Base-by-base conservation (phyloP, 805 yeast genomes). In the Ogataea parapolymorpha region DNA sequence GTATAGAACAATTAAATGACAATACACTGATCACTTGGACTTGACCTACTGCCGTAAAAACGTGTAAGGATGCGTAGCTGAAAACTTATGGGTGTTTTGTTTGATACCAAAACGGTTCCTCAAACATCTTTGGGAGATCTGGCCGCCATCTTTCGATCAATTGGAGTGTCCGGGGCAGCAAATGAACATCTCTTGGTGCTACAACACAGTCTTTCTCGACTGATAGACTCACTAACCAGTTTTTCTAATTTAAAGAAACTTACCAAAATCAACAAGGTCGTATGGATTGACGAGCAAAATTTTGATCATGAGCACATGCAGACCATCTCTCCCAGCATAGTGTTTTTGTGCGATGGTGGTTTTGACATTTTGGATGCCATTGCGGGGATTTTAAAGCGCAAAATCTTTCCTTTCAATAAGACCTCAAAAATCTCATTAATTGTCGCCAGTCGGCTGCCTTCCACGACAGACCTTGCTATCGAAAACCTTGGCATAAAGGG, bases 281-380 rank as follows among this genome's bases (percentile, higher is more conserved):
- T 61, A 2, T 63, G 65, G 66, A 48, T 58, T 15, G 59, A 60
- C 28, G 55, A 50, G 25, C 26, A 36, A 7, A 37, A 26, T 6
- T 47, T 49, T 23, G 50, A 56, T 32, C 50, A 48, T 27, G 53
- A 46, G n/a, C 36, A 32, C 6, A 44, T 55, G 14, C 16, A 54
- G 32, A 37, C 46, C 11, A 28, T 45, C 7, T 47, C 41, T 25
- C 39, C 42, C 7, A 54, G 58, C 39, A 39, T 58, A 10, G 62
- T 59, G 25, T 50, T 58, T 10, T 27, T 54, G 20, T 48, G 49
- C 29, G 58, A 51, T 17, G 54, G 50, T 5, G 32, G 44, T 6
- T 26, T 45, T 9, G 26, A 36, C 22, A 23, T 35, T n/a, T 33
- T 51, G 18, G 48, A 50, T 7, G 17, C 27, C 4, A 39, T 50